Evolutionary conservation across 305 asterid species (phyloP).

Genomic region (Fraxinus dipetala): DNA sequence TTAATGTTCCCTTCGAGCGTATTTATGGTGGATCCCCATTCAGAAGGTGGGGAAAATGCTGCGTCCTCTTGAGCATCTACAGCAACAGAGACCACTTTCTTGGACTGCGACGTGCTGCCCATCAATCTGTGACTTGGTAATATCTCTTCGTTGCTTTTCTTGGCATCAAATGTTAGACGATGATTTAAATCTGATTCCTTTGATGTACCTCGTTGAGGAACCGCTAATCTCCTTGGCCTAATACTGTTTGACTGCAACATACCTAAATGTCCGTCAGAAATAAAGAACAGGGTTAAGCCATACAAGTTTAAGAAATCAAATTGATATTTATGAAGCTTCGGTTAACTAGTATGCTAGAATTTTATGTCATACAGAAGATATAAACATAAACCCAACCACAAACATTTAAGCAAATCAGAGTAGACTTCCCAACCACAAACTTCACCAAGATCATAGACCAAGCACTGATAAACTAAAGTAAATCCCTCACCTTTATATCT

Average conservation of each 20-base stretch:
- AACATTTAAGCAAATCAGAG: neutral
- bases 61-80: constrained; percentile 54
- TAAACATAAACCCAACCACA: neutral
- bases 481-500: neutral
- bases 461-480: neutral
- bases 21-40: constrained; percentile 51
- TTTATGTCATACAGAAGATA: neutral
- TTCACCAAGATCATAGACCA: neutral
- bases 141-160: constrained; percentile 40
- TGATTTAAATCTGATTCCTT: constrained; percentile 40
- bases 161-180: constrained; percentile 29
- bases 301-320: neutral
- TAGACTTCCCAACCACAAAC: neutral
- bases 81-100: constrained; percentile 28
- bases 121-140: constrained; percentile 29
- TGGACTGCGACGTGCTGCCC: constrained; percentile 36
- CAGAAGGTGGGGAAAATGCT: constrained; percentile 60
- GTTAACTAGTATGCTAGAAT: neutral
- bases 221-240: constrained; percentile 56
- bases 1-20: constrained; percentile 36
- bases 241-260: constrained; percentile 51
- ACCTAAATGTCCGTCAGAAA: constrained; percentile 39
- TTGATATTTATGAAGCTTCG: neutral
- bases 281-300: neutral
- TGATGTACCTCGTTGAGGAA: constrained; percentile 53